Conservation (phyloP, 179 eudicot genomes). For the Vitellaria paradoxa region DNA sequence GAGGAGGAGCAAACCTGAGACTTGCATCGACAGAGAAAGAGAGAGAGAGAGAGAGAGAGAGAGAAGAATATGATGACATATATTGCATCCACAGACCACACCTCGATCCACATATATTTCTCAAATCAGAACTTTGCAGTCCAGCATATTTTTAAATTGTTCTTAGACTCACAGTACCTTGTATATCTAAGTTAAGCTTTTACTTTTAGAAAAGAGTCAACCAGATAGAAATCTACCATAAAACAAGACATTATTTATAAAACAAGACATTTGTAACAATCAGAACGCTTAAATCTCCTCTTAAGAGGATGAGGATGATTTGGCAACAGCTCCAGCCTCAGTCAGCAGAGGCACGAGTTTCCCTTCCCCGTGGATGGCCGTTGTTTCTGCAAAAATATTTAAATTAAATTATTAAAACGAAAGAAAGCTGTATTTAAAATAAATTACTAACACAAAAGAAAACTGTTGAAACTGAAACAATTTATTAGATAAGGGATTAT, state of each 20-base stretch:
- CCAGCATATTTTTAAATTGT: too few species aligned
- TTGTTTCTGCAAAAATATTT: slow-evolving; percentile 46
- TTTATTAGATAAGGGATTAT: neutral
- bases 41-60: neutral
- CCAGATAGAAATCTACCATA: neutral
- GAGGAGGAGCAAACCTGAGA: neutral
- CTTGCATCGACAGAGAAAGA: neutral
- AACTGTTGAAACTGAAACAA: neutral
- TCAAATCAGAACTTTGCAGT: too few species aligned
- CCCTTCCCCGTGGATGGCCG: slow-evolving; percentile 50
- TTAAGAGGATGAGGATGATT: slow-evolving; percentile 15
- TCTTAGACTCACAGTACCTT: too few species aligned
- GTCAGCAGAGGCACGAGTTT: slow-evolving; percentile 74
- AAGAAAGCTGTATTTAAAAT: too few species aligned
- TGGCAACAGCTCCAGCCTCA: slow-evolving; percentile 64
- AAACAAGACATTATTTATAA: neutral
- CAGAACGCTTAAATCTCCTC: neutral
- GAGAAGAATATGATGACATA: too few species aligned
- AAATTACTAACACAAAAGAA: neutral
- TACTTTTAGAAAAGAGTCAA: too few species aligned
- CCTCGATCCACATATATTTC: too few species aligned
- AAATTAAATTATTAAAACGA: neutral
- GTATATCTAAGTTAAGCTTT: too few species aligned
- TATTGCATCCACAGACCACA: too few species aligned
- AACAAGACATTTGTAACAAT: neutral